Conservation (phyloP, 495 filamentous ascomycete genomes). For the Xylaria castorea region DNA sequence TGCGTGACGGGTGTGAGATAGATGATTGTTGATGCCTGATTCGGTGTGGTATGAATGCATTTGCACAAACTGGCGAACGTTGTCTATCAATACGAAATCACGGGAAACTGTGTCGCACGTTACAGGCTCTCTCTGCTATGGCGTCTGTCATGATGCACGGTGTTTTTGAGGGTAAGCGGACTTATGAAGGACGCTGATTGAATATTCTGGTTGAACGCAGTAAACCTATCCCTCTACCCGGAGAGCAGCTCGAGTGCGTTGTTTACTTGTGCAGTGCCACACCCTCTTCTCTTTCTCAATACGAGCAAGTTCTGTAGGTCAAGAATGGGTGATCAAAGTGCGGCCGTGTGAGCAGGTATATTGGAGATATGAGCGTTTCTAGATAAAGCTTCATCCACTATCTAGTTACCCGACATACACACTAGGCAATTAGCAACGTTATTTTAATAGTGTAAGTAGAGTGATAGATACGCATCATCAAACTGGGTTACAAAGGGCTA, state of each 20-base stretch:
- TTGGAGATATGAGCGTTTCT: not conserved
- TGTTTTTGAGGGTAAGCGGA: not conserved
- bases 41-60: not conserved
- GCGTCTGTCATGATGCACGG: not conserved
- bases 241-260: not conserved
- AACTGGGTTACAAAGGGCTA: not conserved
- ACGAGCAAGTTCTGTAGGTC: not conserved
- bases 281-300: not conserved
- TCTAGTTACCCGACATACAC: not conserved
- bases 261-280: not conserved
- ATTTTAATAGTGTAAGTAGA: not conserved
- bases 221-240: not conserved
- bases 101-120: not conserved
- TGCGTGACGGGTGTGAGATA: conserved; percentile 1
- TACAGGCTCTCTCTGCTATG: not conserved
- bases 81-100: not conserved
- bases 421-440: not conserved
- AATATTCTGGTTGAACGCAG: not conserved
- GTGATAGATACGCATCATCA: not conserved
- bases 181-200: not conserved
- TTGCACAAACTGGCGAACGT: not conserved
- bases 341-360: not conserved
- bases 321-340: not conserved
- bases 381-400: not conserved
- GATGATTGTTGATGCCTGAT: not conserved